A percentile compares a stretch with the other conserved stretches of the same genome.
Conservation (phyloP, 176 grass and related monocot genomes). For the Tillandsia leiboldiana region DNA sequence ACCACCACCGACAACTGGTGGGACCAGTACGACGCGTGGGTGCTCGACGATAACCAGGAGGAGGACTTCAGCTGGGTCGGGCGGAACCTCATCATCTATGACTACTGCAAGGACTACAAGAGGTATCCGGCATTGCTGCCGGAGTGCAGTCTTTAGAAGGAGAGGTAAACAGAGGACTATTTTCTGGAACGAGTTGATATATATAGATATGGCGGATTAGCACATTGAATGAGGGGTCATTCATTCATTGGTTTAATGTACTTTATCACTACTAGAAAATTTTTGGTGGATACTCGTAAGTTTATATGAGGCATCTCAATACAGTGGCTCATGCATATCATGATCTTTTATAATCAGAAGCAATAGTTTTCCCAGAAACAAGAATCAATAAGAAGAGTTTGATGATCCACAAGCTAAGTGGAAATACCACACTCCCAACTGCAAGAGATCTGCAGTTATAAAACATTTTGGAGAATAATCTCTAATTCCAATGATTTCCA, state of each 20-base stretch:
- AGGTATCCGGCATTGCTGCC: constrained; percentile 43
- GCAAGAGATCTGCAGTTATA: too few relatives aligned
- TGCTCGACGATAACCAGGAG: constrained; percentile 43
- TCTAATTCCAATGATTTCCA: too few relatives aligned
- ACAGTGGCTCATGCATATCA: too few relatives aligned
- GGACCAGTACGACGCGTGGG: constrained; percentile 81
- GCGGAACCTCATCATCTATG: constrained; percentile 75
- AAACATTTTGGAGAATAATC: too few relatives aligned
- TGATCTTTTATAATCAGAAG: too few relatives aligned
- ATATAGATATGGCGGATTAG: background rate
- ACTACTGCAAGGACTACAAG: constrained; percentile 78
- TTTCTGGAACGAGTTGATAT: constrained; percentile 1
- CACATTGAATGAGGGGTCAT: background rate
- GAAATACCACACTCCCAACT: too few relatives aligned
- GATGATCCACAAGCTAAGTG: too few relatives aligned
- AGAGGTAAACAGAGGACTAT: background rate
- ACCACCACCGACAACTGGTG: constrained; percentile 56
- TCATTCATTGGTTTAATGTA: background rate
- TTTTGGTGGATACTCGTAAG: background rate
- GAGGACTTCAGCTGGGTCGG: constrained; percentile 58
- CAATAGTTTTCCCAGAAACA: too few relatives aligned
- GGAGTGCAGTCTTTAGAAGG: constrained; percentile 48
- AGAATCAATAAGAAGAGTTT: too few relatives aligned
- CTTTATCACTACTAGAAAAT: background rate
- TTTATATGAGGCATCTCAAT: too few relatives aligned